Percentiles rank a stretch among this genome's conserved stretches.
Conservation (phyloP, 805 yeast genomes). For the Cyberlindnera meyerae region DNA sequence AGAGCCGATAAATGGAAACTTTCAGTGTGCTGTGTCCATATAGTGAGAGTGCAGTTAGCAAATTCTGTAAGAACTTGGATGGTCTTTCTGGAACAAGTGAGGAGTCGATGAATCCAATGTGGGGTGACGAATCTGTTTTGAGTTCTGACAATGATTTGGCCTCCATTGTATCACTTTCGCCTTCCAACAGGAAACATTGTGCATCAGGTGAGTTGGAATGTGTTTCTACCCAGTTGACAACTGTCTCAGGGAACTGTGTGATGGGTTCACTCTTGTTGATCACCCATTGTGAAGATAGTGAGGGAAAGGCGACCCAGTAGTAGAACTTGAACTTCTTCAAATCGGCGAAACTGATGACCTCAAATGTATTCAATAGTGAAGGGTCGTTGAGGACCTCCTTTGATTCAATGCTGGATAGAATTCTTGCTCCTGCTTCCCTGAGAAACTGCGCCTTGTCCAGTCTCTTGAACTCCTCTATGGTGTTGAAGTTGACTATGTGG, state of each 20-base stretch:
- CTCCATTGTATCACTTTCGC: constrained; percentile 9
- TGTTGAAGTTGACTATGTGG: constrained; percentile 58
- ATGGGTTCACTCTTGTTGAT: constrained; percentile 4
- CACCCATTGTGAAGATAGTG: constrained; percentile 50
- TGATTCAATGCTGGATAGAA: constrained; percentile 28
- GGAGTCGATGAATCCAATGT: constrained; percentile 38
- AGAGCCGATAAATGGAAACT: constrained; percentile 36
- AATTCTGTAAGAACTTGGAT: constrained; percentile 54
- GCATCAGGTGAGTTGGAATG: constrained; percentile 7
- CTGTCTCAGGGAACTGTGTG: constrained; percentile 10
- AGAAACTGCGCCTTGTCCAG: constrained; percentile 59
- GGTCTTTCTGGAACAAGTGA: constrained; percentile 34
- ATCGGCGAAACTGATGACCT: constrained; percentile 72
- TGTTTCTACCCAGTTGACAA: constrained; percentile 13
- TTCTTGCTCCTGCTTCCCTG: constrained; percentile 33
- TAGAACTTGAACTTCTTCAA: constrained; percentile 81
- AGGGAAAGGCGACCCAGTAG: constrained; percentile 88
- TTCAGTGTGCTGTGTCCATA: constrained; percentile 32
- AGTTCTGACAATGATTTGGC: constrained; percentile 12
- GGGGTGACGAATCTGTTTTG: constrained; percentile 9
- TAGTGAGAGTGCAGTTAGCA: constrained; percentile 41
- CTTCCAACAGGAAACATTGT: constrained; percentile 28
- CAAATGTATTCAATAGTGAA: constrained; percentile 37
- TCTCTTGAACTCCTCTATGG: constrained; percentile 77
- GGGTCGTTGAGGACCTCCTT: constrained; percentile 37